Evolutionary conservation across 495 filamentous ascomycete genomes (phyloP), one percentile per base, ranked within the genome.

Genomic region (Aspergillus olivimuriae): DNA sequence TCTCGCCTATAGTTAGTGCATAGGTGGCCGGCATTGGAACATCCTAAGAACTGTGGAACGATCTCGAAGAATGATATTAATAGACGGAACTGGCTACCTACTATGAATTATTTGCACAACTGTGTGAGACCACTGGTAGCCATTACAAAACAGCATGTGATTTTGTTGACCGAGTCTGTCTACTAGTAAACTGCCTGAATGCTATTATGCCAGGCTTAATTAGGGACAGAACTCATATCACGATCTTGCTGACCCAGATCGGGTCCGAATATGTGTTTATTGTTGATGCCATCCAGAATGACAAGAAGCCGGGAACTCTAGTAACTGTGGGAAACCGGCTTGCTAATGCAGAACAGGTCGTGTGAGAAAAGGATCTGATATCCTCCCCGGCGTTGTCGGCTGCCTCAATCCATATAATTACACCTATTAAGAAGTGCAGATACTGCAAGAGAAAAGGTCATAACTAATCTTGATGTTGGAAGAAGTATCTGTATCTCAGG

Each of bases 131-230:
- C 32, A 48, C 46, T 21, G 39, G 39, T 15, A 30, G 22, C 26
- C 39, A 39, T 26, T 48, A 33, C 31, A 41, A 26, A 34, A 48
- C 23, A 16, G 33, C 46, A 20, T 34, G 46, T 14, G 46, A 48
- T 28, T 43, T 48, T 22, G 46, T 43, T 32, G 46, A 48, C 24
- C 46, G 39, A 19, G 39, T 48, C 17, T 33, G 46, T 34, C 30
- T 48, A 35, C 46, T 48, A 4, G 46, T 48, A 3, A 41, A 48
- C 33, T 33, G 39, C 26, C 30, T 48, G 33, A 48, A 48, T 48
- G 39, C 46, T 26, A 48, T 48, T 15, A 34, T 28, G 4, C 46
- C 39, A 14, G 39, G 46, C 4, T 48, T 15, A 12, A 39, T 39
- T 19, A 21, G 37, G 18, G 37, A 23, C 37, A 6, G 21, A 39